Percentiles rank a stretch among this genome's conserved stretches.
These are phyloP conservation scores for Alternaria rosae DNA, from an alignment of 2,329 filamentous ascomycete species.

Conservation along the genomic window DNA sequence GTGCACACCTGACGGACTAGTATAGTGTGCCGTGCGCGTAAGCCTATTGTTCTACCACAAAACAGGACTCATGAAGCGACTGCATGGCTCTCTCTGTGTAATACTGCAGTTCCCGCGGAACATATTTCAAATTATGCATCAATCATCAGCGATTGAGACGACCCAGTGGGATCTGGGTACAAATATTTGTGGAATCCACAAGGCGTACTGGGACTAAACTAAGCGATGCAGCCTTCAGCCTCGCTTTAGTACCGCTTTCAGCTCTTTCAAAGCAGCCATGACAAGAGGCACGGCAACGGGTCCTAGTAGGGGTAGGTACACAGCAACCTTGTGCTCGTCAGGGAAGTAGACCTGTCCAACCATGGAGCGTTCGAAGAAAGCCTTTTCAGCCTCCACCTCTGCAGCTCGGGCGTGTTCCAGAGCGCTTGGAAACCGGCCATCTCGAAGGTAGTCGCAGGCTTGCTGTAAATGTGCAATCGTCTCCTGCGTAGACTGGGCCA, in stretches of 20 bases:
- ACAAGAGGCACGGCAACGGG: conserved; percentile 89
- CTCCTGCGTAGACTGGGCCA: conserved; percentile 83
- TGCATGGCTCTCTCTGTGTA: neutral
- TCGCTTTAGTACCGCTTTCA: conserved; percentile 29
- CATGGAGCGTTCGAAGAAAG: conserved; percentile 99
- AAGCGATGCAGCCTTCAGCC: conserved; percentile 15
- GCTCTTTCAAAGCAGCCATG: conserved; percentile 82
- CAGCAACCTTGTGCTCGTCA: conserved; percentile 96
- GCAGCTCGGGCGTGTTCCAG: conserved; percentile 83
- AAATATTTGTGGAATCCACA: neutral
- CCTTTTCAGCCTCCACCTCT: conserved; percentile 86
- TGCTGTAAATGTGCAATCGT: conserved; percentile 79
- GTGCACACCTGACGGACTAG: neutral
- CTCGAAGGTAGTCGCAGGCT: conserved; percentile 74
- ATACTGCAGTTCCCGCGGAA: neutral
- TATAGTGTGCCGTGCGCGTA: neutral
- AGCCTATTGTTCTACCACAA: neutral
- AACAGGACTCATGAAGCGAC: neutral
- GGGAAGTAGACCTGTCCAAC: conserved; percentile 98
- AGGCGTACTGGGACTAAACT: neutral
- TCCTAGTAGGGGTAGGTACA: conserved; percentile 90
- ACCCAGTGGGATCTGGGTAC: neutral
- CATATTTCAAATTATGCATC: neutral
- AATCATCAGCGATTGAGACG: neutral
- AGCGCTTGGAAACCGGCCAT: conserved; percentile 69